phyloP scores from a whole-genome alignment of 352 stramenopile species.

The Globisporangium splendens region DNA sequence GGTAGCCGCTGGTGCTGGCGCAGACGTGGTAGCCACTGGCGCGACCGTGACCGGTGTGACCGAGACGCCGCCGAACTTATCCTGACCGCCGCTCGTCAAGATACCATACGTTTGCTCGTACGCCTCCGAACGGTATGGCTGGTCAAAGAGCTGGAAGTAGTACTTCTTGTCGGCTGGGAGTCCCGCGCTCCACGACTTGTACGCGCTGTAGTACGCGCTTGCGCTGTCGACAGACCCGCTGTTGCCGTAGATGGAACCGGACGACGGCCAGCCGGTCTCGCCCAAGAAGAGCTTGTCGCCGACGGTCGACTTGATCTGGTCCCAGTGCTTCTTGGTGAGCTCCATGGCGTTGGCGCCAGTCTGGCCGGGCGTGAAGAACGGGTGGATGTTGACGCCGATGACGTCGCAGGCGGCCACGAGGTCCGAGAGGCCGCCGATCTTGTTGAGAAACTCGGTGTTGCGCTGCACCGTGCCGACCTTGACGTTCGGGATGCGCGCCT shows the following conservation, averaged over 20 bases:
- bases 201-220: conserved; percentile 47
- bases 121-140: conserved; percentile 27
- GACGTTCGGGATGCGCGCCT: conserved; percentile 37
- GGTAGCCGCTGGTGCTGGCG: conserved; percentile 11
- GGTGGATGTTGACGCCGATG: conserved; percentile 55
- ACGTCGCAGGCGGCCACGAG: conserved; percentile 40
- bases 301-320: conserved; percentile 27
- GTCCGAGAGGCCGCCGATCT: conserved; percentile 31
- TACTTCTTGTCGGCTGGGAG: conserved; percentile 49
- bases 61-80: conserved; percentile 51
- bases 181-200: conserved; percentile 51
- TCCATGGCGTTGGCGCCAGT: conserved; percentile 32
- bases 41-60: conserved; percentile 11
- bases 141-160: conserved; percentile 83
- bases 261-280: conserved; percentile 52
- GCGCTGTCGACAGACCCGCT: conserved; percentile 29
- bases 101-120: conserved; percentile 62
- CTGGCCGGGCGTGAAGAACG: conserved; percentile 48
- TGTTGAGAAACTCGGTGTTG: conserved; percentile 50
- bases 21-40: conserved; percentile 16
- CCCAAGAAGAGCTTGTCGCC: conserved; percentile 51
- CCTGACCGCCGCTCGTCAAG: conserved; percentile 30
- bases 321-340: conserved; percentile 47
- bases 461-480: conserved; percentile 69
- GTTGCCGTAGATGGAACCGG: conserved; percentile 31